A percentile compares a stretch with the other conserved stretches of the same genome.
These are phyloP conservation scores for Fragaria nilgerrensis DNA, from an alignment of 306 rosid species.

Conservation along the genomic window DNA sequence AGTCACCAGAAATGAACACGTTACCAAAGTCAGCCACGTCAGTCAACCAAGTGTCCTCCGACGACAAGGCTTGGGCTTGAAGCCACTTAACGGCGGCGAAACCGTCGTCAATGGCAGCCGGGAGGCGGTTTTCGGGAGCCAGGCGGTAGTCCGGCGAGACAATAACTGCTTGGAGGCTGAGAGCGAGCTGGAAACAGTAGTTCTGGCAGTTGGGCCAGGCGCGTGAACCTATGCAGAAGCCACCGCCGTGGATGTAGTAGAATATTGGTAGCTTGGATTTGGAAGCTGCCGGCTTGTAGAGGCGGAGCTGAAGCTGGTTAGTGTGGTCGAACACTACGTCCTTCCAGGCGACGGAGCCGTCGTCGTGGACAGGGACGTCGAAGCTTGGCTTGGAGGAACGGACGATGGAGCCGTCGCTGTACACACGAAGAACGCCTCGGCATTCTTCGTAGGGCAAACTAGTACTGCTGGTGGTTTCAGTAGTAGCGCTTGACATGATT, in stretches of 20 bases:
- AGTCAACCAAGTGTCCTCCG: slow-evolving; percentile 47
- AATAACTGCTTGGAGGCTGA: slow-evolving; percentile 46
- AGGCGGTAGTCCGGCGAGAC: slow-evolving; percentile 76
- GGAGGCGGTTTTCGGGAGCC: slow-evolving; percentile 79
- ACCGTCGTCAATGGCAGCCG: slow-evolving; percentile 67
- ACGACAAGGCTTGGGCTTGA: slow-evolving; percentile 40
- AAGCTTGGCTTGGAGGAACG: slow-evolving; percentile 60
- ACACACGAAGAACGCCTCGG: slow-evolving; percentile 77
- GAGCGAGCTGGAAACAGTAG: slow-evolving; percentile 64
- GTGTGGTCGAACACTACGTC: slow-evolving; percentile 57
- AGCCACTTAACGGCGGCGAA: slow-evolving; percentile 69
- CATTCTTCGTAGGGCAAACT: slow-evolving; percentile 44
- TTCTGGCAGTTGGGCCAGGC: slow-evolving; percentile 86
- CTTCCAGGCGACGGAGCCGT: slow-evolving; percentile 67
- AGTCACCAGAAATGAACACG: slow-evolving; percentile 75
- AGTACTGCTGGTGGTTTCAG: neutral
- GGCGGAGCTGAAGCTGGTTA: slow-evolving; percentile 59
- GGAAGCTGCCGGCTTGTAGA: slow-evolving; percentile 56
- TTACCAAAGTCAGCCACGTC: slow-evolving; percentile 59
- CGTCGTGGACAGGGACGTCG: slow-evolving; percentile 44
- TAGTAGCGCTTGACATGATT: slow-evolving; percentile 2
- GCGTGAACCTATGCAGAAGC: slow-evolving; percentile 93
- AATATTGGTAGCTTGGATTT: slow-evolving; percentile 49
- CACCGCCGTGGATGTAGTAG: slow-evolving; percentile 86
- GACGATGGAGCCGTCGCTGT: slow-evolving; percentile 65